phyloP scores from a whole-genome alignment of 2,329 filamentous ascomycete species.

The Exserohilum rostratum region DNA sequence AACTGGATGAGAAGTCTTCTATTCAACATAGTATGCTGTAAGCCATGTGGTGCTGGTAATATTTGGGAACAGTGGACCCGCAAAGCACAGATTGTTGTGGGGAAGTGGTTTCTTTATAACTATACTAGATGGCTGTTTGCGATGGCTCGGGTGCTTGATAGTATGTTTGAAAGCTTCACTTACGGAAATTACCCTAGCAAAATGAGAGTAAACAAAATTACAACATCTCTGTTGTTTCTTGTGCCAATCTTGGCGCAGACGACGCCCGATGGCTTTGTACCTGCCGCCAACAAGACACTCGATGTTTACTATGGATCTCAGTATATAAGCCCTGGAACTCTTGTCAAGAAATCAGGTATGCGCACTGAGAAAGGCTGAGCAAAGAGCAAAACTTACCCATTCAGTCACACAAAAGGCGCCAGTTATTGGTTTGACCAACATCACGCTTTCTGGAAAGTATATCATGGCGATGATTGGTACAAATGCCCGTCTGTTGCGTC shows the following conservation, averaged over 20 bases:
- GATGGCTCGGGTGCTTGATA: too few relatives aligned
- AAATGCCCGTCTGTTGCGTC: slow-evolving; percentile 13
- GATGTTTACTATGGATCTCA: slow-evolving; percentile 41
- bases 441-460: slow-evolving; percentile 33
- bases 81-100: neutral
- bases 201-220: slow-evolving; percentile 16
- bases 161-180: neutral
- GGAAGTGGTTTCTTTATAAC: neutral
- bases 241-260: slow-evolving; percentile 22
- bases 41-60: neutral
- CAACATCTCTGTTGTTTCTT: slow-evolving; percentile 18
- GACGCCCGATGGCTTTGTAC: slow-evolving; percentile 35
- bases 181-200: neutral
- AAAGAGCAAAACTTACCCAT: neutral
- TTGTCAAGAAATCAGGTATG: slow-evolving; percentile 38
- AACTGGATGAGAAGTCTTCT: neutral
- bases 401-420: slow-evolving; percentile 27
- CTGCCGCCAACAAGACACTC: slow-evolving; percentile 27
- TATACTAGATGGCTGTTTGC: neutral
- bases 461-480: slow-evolving; percentile 40
- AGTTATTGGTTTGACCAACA: slow-evolving; percentile 32
- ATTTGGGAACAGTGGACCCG: neutral
- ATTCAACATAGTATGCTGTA: neutral
- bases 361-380: neutral
- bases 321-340: slow-evolving; percentile 35